A percentile compares a stretch with the other conserved stretches of the same genome.
These are phyloP conservation scores for Russula sp. DNA, from an alignment of 768 basidiomycete genomes.

Conservation along the genomic window DNA sequence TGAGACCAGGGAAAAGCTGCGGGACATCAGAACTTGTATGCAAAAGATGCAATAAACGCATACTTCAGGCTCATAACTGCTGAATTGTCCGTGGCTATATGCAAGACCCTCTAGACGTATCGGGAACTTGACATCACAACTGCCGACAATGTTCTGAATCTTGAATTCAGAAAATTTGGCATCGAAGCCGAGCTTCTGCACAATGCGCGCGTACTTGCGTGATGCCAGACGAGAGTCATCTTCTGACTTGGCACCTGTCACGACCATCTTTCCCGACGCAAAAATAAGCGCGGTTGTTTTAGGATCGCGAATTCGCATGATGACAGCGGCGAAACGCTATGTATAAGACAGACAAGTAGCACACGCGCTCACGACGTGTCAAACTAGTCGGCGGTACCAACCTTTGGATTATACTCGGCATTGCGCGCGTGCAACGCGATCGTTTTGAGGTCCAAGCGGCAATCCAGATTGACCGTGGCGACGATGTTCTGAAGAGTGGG, in stretches of 20 bases:
- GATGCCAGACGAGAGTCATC: conserved; percentile 96
- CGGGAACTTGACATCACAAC: conserved; percentile 98
- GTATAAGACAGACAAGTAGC: conserved; percentile 46
- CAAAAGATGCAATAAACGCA: conserved; percentile 26
- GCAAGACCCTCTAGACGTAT: conserved; percentile 96
- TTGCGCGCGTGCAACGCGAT: conserved; percentile 97
- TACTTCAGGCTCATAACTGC: conserved; percentile 96
- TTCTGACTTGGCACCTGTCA: conserved; percentile 98
- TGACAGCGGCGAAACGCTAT: conserved; percentile 99
- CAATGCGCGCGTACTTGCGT: conserved; percentile 97
- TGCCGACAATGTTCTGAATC: conserved; percentile 98
- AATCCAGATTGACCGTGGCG: conserved; percentile 97
- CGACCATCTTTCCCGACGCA: conserved; percentile 99
- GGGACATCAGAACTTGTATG: not conserved
- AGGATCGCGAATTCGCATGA: conserved; percentile 99
- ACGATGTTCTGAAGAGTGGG: conserved; percentile 99
- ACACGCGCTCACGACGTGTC: conserved; percentile 54
- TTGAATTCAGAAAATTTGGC: conserved; percentile 99
- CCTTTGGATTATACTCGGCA: conserved; percentile 99
- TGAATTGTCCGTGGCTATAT: conserved; percentile 97
- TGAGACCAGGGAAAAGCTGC: conserved; percentile 96
- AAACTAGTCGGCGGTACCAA: conserved; percentile 53
- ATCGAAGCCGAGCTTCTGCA: conserved; percentile 98
- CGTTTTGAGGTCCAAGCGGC: conserved; percentile 94
- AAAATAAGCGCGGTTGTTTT: conserved; percentile 99